Evolutionary conservation across 1,139 yeast species (phyloP).

Genomic region (Kazachstania sp.): DNA sequence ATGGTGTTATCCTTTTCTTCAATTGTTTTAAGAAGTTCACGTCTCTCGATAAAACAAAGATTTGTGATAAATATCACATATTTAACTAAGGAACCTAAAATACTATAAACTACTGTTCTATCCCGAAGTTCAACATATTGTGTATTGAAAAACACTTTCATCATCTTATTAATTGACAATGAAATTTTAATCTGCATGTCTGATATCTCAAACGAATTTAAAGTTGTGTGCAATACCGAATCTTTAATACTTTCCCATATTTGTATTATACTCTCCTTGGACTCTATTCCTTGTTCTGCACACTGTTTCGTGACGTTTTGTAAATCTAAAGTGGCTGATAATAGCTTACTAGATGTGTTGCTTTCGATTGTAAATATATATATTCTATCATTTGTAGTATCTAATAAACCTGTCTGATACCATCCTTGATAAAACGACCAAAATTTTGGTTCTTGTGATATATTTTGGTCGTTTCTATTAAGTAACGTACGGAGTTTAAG

Average conservation of each 20-base stretch:
- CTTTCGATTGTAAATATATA: background rate
- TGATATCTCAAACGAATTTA: background rate
- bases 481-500: background rate
- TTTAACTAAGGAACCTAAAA: slow-evolving; percentile 1
- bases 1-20: slow-evolving; percentile 7
- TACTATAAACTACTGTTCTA: background rate
- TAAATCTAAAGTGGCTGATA: background rate
- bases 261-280: slow-evolving; percentile 2
- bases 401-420: background rate
- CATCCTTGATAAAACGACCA: background rate
- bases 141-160: background rate
- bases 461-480: background rate
- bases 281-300: slow-evolving; percentile 10
- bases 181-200: background rate
- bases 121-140: background rate
- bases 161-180: background rate
- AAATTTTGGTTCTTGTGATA: background rate
- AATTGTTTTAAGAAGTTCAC: background rate
- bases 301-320: slow-evolving; percentile 5
- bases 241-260: slow-evolving; percentile 1
- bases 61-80: background rate
- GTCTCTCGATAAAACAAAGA: background rate
- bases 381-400: background rate
- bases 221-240: background rate
- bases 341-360: background rate